Base-by-base conservation (phyloP, 2,329 filamentous ascomycete genomes). In the Escovopsis sp. region DNA sequence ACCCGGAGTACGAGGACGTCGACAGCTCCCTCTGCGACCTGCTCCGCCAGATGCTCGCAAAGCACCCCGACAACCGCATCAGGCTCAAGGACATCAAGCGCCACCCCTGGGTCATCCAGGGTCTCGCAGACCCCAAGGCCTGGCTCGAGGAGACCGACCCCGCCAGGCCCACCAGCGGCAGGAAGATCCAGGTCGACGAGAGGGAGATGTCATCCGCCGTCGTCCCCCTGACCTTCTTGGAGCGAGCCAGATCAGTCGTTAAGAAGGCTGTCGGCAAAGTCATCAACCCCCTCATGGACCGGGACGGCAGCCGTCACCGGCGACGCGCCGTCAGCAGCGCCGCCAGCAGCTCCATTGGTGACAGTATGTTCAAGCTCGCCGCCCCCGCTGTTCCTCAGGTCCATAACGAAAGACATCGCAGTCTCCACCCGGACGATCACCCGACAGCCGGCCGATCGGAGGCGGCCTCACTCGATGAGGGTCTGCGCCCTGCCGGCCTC, bases 121-220 rank as follows among this genome's bases (percentile, higher is more conserved):
- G 82, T 48, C 75, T 96, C 38, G 66, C 75, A 32, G 81, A 94
- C 51, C 75, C 81, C 33, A 67, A 76, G 30, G 70, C 72, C 9
- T 98, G 91, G 91, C 75, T 95, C n/a, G 86, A 94, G 52, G 86
- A 94, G 48, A 94, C 88, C 1, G 89, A 96, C 54, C 87, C 88
- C 2, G 80, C 77, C 33, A 75, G 80, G 33, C 81, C 81, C 46
- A 81, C 79, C 30, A 77, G 84, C 44, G 87, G 86, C 50, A 80
- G 82, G 57, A 86, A 79, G 61, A 96, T 98, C 53, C 82, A 95
- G 59, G 85, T 96, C 39, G 88, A 94, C 45, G 86, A 85, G 50
- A 80, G 80, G 55, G 91, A 98, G 62, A 78, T 98, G 54, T 88
- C 86, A 38, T 77, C 79, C 43, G 91, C 91, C 44, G 91, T 98